A percentile compares a stretch with the other conserved stretches of the same genome.
Evolutionary conservation across 345 rosid genomes (phyloP).

Genomic region (Acer saccharum): DNA sequence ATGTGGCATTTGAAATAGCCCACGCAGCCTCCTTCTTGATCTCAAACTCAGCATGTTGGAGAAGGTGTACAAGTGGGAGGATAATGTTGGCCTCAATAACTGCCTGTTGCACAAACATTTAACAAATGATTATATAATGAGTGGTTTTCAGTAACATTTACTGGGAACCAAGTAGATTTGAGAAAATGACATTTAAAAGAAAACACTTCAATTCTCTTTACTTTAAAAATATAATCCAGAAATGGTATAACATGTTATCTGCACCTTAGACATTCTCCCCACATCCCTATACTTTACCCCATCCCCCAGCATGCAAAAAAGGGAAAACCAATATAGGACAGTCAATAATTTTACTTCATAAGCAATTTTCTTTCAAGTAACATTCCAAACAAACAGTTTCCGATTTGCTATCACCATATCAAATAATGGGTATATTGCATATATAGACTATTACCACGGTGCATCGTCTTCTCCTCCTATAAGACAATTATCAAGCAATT

Average conservation of each 20-base stretch:
- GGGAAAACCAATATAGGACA: not conserved
- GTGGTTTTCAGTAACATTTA: not conserved
- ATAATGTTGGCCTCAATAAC: slow-evolving; percentile 68
- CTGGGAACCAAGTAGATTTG: not conserved
- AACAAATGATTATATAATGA: slow-evolving; percentile 7
- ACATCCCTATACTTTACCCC: not conserved
- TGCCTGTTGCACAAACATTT: slow-evolving; percentile 45
- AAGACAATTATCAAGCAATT: not conserved
- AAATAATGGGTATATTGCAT: not conserved
- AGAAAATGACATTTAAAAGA: not conserved
- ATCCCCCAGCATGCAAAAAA: not conserved
- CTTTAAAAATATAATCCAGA: no score
- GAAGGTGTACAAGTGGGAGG: slow-evolving; percentile 75
- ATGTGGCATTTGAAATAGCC: slow-evolving; percentile 90
- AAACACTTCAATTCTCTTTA: no score
- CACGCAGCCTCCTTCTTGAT: slow-evolving; percentile 91
- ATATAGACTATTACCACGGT: not conserved
- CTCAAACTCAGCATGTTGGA: slow-evolving; percentile 80
- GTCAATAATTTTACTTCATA: not conserved
- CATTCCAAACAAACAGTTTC: no score
- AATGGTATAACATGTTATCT: no score
- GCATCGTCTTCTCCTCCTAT: not conserved
- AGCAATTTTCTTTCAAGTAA: no score
- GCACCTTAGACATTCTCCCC: not conserved
- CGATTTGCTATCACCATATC: no score